Conservation (phyloP, 2,329 filamentous ascomycete species). For the Cadophora malorum region DNA sequence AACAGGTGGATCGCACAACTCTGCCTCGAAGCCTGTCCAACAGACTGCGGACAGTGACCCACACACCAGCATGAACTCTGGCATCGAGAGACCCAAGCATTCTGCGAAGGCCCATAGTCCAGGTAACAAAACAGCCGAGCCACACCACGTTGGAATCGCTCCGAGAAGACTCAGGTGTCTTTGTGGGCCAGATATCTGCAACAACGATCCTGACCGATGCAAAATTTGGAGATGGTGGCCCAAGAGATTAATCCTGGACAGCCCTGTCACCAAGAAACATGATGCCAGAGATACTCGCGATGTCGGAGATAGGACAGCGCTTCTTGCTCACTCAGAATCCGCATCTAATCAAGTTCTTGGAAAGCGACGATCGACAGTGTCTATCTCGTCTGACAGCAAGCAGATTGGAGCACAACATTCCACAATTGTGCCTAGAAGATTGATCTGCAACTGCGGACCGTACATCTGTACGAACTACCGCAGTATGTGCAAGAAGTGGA, state of each 20-base stretch:
- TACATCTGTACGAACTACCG: slow-evolving; percentile 6
- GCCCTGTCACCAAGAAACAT: background rate
- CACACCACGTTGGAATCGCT: background rate
- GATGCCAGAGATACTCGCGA: background rate
- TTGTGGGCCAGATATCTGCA: slow-evolving; percentile 2
- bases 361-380: background rate
- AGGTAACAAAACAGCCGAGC: background rate
- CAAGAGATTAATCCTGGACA: background rate
- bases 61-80: slow-evolving; percentile 13
- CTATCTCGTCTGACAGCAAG: background rate
- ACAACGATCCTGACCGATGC: slow-evolving; percentile 1
- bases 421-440: background rate
- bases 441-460: slow-evolving; percentile 2
- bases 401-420: background rate
- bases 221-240: slow-evolving; percentile 3
- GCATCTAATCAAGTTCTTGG: slow-evolving; percentile 4
- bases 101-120: background rate
- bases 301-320: background rate
- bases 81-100: slow-evolving; percentile 7
- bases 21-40: background rate
- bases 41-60: slow-evolving; percentile 6
- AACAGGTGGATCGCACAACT: background rate
- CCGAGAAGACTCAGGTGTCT: background rate
- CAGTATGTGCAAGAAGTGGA: slow-evolving; percentile 7
- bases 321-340: slow-evolving; percentile 13